Evolutionary conservation across 2,329 filamentous ascomycete genomes (phyloP).

Genomic region (Didymosphaeria variabile): DNA sequence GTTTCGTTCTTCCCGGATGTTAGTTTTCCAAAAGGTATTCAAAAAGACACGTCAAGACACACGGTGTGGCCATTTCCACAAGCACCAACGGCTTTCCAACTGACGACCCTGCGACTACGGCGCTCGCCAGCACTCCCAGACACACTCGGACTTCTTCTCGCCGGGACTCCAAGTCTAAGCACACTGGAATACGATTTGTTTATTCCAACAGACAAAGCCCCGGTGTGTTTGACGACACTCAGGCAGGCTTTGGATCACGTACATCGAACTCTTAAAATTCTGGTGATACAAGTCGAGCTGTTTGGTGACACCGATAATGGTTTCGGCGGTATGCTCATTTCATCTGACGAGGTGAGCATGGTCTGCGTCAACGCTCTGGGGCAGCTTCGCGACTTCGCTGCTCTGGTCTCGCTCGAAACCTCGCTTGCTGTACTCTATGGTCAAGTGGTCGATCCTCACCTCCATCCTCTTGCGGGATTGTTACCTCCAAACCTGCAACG

Average conservation of each 20-base stretch:
- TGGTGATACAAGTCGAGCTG: neutral
- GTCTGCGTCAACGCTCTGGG: neutral
- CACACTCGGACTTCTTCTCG: constrained; percentile 3
- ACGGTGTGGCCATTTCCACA: constrained; percentile 10
- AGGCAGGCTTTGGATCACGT: neutral
- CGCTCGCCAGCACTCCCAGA: constrained; percentile 7
- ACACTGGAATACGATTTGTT: constrained; percentile 9
- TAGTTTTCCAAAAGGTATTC: neutral
- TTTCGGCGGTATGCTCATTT: neutral
- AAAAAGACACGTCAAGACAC: neutral
- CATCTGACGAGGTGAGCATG: neutral
- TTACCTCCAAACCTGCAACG: constrained; percentile 6
- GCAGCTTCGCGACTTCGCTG: neutral
- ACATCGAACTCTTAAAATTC: neutral
- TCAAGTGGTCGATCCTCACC: constrained; percentile 19
- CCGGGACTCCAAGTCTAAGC: neutral
- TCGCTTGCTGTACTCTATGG: constrained; percentile 44
- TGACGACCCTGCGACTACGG: neutral
- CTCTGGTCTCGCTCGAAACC: constrained; percentile 3
- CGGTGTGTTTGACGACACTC: neutral
- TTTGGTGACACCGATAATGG: neutral
- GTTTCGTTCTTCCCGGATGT: constrained; percentile 7
- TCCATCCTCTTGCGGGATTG: constrained; percentile 49
- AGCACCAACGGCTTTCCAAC: neutral
- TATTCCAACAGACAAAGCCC: neutral